Conservation (phyloP, 257 asterid genomes). For the Echites panduratus region DNA sequence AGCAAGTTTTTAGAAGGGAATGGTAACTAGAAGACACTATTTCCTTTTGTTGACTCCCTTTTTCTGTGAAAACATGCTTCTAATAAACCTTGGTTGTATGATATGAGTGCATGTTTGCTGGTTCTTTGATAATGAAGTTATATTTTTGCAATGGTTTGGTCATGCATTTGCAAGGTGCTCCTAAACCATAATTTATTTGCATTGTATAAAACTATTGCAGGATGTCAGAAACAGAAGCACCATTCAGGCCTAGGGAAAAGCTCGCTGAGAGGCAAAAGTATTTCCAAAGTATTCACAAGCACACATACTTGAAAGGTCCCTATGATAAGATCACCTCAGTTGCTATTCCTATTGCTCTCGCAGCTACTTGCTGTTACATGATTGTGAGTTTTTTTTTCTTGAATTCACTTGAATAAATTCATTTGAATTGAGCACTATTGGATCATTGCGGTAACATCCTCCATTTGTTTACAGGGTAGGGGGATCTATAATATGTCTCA, state of each 20-base stretch:
- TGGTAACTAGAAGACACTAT: neutral
- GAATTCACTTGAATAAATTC: neutral
- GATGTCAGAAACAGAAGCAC: conserved; percentile 59
- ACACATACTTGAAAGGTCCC: conserved; percentile 54
- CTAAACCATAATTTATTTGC: neutral
- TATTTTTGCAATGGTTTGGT: neutral
- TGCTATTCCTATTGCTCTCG: conserved; percentile 65
- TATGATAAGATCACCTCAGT: conserved; percentile 59
- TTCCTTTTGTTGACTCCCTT: neutral
- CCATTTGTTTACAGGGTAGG: conserved; percentile 40
- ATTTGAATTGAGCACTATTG: conserved; percentile 1
- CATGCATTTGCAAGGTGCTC: neutral
- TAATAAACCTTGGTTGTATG: neutral
- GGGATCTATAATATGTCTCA: conserved; percentile 81
- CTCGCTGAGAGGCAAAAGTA: conserved; percentile 51
- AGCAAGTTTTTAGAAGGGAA: neutral
- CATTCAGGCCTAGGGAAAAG: conserved; percentile 73
- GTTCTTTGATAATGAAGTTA: neutral
- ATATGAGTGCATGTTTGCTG: neutral
- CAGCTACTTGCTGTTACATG: conserved; percentile 39
- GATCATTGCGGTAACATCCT: neutral
- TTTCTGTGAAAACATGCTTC: neutral
- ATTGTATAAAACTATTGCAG: conserved; percentile 30
- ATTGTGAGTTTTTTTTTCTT: conserved; percentile 45
- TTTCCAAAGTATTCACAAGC: conserved; percentile 58